A percentile compares a stretch with the other conserved stretches of the same genome.
These are phyloP conservation scores for Colletotrichum cereale DNA, from an alignment of 2,329 filamentous ascomycete genomes.

Conservation along the genomic window DNA sequence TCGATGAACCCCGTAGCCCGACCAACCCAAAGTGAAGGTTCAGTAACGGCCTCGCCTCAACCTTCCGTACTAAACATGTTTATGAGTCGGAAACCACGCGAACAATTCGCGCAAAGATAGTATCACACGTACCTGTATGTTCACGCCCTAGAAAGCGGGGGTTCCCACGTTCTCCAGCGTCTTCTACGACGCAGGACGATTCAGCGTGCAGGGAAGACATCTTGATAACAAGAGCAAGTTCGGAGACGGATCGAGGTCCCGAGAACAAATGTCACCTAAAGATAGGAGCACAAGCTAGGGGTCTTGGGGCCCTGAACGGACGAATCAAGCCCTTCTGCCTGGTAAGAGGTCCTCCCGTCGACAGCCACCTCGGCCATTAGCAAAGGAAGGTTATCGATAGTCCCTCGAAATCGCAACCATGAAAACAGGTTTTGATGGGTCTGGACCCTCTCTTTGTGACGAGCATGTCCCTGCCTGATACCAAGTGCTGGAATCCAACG, in stretches of 20 bases:
- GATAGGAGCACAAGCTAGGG: slow-evolving; percentile 32
- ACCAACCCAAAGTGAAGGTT: not conserved
- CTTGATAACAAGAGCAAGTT: not conserved
- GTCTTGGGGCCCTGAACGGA: not conserved
- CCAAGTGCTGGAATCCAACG: slow-evolving; percentile 8
- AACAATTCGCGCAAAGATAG: slow-evolving; percentile 20
- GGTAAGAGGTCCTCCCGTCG: slow-evolving; percentile 21
- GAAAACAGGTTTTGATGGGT: slow-evolving; percentile 33
- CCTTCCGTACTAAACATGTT: not conserved
- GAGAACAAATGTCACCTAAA: slow-evolving; percentile 25
- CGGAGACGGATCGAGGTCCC: slow-evolving; percentile 19
- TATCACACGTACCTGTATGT: not conserved
- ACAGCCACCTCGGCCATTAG: slow-evolving; percentile 1
- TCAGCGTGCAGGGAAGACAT: slow-evolving; percentile 6
- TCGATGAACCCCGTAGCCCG: slow-evolving; percentile 2
- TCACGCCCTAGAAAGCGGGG: not conserved
- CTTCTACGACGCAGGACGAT: not conserved
- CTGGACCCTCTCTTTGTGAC: slow-evolving; percentile 8
- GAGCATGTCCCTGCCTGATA: slow-evolving; percentile 28
- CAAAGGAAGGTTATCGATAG: slow-evolving; percentile 3
- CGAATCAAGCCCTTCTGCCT: not conserved
- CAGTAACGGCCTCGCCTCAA: not conserved
- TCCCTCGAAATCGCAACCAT: not conserved
- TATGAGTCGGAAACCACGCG: not conserved
- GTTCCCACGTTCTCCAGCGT: slow-evolving; percentile 1